These are phyloP conservation scores for Tardiomyces blankii DNA, from an alignment of 1,139 yeast genomes.

Conservation along the genomic window DNA sequence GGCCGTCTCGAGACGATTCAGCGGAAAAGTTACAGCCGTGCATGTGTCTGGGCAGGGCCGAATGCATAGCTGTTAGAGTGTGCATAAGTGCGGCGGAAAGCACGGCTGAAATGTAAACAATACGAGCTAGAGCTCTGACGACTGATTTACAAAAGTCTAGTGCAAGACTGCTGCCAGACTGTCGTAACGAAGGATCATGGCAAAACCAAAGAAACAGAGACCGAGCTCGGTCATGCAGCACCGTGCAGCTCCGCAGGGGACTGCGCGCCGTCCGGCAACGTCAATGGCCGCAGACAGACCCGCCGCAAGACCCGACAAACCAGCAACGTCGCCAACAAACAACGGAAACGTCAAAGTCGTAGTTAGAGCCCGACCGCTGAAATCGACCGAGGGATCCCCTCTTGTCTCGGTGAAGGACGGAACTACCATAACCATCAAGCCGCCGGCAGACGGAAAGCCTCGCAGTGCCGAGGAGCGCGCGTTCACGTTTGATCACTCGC, in stretches of 20 bases:
- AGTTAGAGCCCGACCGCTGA: slow-evolving; percentile 28
- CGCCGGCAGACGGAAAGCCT: slow-evolving; percentile 3
- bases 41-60: not conserved
- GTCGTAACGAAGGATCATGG: no score
- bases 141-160: no score
- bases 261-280: not conserved
- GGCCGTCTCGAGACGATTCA: not conserved
- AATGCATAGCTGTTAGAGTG: no score
- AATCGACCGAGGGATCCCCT: slow-evolving; percentile 14
- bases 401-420: not conserved
- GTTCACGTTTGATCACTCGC: slow-evolving; percentile 46
- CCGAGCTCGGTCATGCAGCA: not conserved
- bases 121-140: no score
- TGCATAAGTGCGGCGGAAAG: not conserved
- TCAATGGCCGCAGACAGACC: slow-evolving; percentile 7
- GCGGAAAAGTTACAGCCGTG: not conserved
- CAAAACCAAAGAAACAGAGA: not conserved
- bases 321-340: not conserved
- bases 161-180: no score
- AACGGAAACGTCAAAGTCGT: slow-evolving; percentile 29
- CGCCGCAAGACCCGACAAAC: no score
- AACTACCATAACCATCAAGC: slow-evolving; percentile 3
- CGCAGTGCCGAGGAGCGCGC: slow-evolving; percentile 18
- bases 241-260: not conserved
- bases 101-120: not conserved